These are phyloP conservation scores for Russula virescens DNA, from an alignment of 768 basidiomycete species.

Conservation along the genomic window DNA sequence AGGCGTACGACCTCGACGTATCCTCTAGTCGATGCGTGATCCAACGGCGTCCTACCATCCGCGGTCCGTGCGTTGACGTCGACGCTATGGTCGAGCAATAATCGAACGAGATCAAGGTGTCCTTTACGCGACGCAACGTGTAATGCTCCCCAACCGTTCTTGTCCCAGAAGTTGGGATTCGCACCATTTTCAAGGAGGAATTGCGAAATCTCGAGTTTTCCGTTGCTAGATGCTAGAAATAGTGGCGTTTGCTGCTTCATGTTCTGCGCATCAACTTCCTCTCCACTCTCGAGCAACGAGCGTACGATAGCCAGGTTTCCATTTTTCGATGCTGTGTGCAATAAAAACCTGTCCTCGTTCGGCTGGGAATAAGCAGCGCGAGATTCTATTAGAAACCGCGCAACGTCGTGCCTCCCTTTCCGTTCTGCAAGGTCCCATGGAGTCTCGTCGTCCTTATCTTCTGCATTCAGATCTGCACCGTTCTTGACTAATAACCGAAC, in stretches of 20 bases:
- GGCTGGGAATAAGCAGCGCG: background rate
- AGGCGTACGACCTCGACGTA: background rate
- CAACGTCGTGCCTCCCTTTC: background rate
- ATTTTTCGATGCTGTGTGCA: background rate
- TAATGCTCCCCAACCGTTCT: background rate
- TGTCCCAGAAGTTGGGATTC: background rate
- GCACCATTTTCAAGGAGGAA: conserved; percentile 4
- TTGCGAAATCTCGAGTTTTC: background rate
- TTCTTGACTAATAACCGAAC: background rate
- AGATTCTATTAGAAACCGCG: background rate
- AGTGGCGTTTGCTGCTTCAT: background rate
- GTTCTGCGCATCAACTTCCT: background rate
- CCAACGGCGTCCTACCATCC: background rate
- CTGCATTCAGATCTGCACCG: background rate
- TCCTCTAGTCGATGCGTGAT: background rate
- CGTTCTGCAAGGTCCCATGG: background rate
- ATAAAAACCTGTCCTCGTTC: background rate
- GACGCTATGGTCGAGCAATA: conserved; percentile 2
- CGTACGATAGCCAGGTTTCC: background rate
- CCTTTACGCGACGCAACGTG: background rate
- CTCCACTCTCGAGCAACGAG: background rate
- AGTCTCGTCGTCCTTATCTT: background rate
- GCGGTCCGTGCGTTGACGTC: background rate
- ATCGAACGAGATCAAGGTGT: background rate
- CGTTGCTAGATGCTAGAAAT: background rate